Evolutionary conservation across 2,329 filamentous ascomycete species (phyloP).

Genomic region (Hymenoscyphus infarciens): DNA sequence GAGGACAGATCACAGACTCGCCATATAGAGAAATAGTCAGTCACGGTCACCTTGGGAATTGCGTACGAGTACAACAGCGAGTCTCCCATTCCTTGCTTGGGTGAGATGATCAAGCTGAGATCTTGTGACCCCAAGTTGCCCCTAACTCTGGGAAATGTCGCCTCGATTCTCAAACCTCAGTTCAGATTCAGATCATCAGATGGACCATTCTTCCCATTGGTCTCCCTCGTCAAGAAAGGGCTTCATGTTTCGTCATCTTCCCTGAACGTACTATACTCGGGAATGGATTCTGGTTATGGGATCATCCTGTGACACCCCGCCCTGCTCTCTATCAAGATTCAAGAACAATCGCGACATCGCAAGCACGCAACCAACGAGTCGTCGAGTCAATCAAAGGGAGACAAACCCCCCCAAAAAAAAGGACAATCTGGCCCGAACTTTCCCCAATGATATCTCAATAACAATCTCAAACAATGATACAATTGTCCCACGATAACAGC

Average conservation of each 20-base stretch:
- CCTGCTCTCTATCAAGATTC: not conserved
- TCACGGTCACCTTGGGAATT: not conserved
- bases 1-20: not conserved
- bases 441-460: not conserved
- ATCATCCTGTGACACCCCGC: not conserved
- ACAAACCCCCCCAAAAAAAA: not conserved
- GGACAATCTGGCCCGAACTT: not conserved
- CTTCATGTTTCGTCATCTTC: constrained; percentile 4
- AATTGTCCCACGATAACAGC: not conserved
- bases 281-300: not conserved
- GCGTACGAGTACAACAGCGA: not conserved
- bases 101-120: not conserved
- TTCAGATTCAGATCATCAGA: constrained; percentile 4
- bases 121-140: not conserved
- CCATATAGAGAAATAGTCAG: not conserved
- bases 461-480: not conserved
- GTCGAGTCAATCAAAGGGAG: not conserved
- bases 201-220: constrained; percentile 1
- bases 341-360: not conserved
- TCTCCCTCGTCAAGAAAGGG: not conserved
- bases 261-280: not conserved
- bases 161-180: not conserved
- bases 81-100: not conserved
- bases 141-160: not conserved
- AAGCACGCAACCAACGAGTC: constrained; percentile 8